Conservation (phyloP, 2,329 filamentous ascomycete species). For the Diaporthe eres region DNA sequence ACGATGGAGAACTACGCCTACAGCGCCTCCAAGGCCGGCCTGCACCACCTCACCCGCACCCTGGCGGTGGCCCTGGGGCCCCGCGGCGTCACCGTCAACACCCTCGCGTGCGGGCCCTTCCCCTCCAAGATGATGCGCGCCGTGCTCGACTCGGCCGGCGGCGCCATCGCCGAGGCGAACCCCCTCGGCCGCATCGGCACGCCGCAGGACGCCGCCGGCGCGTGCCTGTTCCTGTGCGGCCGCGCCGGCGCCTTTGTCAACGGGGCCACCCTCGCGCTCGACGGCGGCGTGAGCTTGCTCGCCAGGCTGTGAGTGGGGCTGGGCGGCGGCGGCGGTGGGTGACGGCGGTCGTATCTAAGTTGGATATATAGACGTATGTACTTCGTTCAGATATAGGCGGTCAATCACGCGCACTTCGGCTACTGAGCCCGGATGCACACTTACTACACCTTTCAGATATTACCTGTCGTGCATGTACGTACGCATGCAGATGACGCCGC, state of each 20-base stretch:
- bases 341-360: no score
- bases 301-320: conserved; percentile 58
- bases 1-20: conserved; percentile 72
- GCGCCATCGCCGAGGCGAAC: conserved; percentile 69
- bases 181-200: conserved; percentile 77
- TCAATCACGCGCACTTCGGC: no score
- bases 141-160: conserved; percentile 68
- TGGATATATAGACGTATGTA: not conserved
- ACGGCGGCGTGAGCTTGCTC: conserved; percentile 67
- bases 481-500: not conserved
- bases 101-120: conserved; percentile 80
- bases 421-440: not conserved
- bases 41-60: conserved; percentile 74
- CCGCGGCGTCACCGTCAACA: conserved; percentile 74
- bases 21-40: conserved; percentile 72
- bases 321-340: not conserved
- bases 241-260: conserved; percentile 77
- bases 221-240: conserved; percentile 79
- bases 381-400: not conserved
- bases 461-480: not conserved
- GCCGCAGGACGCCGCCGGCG: conserved; percentile 78
- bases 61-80: conserved; percentile 73
- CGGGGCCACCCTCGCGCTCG: conserved; percentile 74
- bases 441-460: not conserved
- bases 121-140: conserved; percentile 78